Conservation (phyloP, 768 basidiomycete genomes). For the Trametes maxima region DNA sequence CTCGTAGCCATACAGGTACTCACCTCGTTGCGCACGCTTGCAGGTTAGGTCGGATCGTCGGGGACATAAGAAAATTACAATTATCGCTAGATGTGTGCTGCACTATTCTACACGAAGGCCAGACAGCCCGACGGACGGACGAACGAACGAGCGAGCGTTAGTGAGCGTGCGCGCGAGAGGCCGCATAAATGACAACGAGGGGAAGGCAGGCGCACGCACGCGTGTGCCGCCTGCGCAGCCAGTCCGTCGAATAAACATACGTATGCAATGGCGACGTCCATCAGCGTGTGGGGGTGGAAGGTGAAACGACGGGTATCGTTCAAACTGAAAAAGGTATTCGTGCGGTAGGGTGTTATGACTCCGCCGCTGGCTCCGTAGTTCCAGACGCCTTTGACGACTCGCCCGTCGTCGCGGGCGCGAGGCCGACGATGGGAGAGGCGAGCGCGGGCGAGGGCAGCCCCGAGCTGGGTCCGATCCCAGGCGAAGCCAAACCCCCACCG, state of each 20-base stretch:
- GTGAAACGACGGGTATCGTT: conserved; percentile 10
- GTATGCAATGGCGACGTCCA: too few relatives aligned
- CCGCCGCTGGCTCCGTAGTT: neutral
- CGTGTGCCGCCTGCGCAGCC: neutral
- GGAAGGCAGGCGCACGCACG: neutral
- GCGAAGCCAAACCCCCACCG: conserved; percentile 7
- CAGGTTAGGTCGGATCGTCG: too few relatives aligned
- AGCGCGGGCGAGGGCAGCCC: conserved; percentile 5
- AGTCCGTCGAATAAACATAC: conserved; percentile 9
- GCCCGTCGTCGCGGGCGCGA: neutral
- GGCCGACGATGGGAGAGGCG: neutral
- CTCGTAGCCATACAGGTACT: too few relatives aligned
- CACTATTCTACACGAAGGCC: conserved; percentile 14
- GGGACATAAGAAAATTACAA: conserved; percentile 2
- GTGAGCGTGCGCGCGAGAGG: neutral
- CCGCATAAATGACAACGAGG: conserved; percentile 1
- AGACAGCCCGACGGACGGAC: neutral
- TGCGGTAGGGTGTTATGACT: neutral
- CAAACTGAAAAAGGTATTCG: conserved; percentile 4
- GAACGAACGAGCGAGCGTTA: neutral
- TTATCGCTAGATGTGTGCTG: conserved; percentile 9
- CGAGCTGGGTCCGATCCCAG: neutral
- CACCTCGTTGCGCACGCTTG: too few relatives aligned
- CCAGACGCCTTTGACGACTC: neutral
- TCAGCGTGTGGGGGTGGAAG: neutral